phyloP scores from a whole-genome alignment of 1,284 basidiomycete species.

The Microbotryum scabiosae region DNA sequence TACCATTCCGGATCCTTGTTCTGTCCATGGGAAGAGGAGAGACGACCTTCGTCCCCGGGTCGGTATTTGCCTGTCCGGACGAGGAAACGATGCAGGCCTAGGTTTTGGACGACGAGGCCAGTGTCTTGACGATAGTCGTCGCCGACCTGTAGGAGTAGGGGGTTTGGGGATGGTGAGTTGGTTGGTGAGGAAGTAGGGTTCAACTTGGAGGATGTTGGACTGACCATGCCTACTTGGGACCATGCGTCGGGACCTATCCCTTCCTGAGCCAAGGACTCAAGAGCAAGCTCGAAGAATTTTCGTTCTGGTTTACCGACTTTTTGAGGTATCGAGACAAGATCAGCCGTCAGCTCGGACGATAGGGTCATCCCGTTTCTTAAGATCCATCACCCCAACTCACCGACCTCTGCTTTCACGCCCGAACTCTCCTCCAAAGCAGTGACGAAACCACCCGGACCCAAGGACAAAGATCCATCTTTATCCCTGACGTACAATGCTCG shows the following conservation, averaged over 20 bases:
- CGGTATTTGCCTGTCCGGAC: conserved; percentile 68
- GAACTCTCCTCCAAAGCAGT: conserved; percentile 54
- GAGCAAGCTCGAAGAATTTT: conserved; percentile 54
- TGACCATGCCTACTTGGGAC: conserved; percentile 49
- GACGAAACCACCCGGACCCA: conserved; percentile 61
- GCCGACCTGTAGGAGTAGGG: conserved; percentile 22
- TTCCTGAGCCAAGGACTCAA: conserved; percentile 45
- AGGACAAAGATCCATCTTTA: conserved; percentile 48
- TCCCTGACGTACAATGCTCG: conserved; percentile 48
- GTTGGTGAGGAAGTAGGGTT: neutral
- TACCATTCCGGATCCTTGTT: conserved; percentile 7
- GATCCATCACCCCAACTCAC: neutral
- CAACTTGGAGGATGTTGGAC: neutral
- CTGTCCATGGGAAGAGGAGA: conserved; percentile 26
- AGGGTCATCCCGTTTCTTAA: too few relatives aligned
- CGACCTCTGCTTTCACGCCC: conserved; percentile 46
- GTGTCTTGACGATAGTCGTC: conserved; percentile 73
- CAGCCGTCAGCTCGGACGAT: too few relatives aligned
- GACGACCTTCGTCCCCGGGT: conserved; percentile 48
- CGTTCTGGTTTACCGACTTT: conserved; percentile 56
- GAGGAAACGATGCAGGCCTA: conserved; percentile 61
- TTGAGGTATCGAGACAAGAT: too few relatives aligned
- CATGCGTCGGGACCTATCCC: conserved; percentile 24
- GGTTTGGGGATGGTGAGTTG: neutral
- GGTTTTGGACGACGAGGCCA: conserved; percentile 64